Percentiles rank a stretch among this genome's conserved stretches.
Evolutionary conservation across 345 rosid species (phyloP).

Genomic region (Eucalyptus polyanthemos): DNA sequence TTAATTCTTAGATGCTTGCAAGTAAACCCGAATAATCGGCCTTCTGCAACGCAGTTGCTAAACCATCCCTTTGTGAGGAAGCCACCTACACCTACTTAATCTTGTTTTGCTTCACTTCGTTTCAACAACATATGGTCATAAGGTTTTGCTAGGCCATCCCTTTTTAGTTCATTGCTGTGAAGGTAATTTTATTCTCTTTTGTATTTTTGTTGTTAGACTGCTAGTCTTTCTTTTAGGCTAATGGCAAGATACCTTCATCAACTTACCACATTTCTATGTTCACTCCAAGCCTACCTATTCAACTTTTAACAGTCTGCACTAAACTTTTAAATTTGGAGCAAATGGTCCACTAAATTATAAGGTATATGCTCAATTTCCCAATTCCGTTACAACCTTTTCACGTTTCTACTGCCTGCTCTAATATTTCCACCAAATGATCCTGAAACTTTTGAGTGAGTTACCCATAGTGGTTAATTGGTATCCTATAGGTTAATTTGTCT

Average conservation of each 20-base stretch:
- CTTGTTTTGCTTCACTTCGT: background rate
- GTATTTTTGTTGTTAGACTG: background rate
- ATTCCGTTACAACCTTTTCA: background rate
- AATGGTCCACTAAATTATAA: background rate
- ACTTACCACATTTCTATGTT: background rate
- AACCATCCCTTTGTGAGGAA: constrained; percentile 3
- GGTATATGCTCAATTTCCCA: background rate
- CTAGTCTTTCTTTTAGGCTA: background rate
- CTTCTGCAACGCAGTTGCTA: background rate
- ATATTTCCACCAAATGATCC: background rate
- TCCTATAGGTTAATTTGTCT: background rate
- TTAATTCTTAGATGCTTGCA: background rate
- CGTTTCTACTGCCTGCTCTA: background rate
- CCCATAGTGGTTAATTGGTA: background rate
- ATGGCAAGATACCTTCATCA: background rate
- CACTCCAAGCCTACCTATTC: background rate
- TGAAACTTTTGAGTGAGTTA: background rate
- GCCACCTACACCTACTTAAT: background rate
- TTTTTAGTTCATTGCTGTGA: background rate
- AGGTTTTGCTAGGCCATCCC: background rate
- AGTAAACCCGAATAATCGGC: background rate
- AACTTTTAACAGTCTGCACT: background rate
- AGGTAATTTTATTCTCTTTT: background rate
- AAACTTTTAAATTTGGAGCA: background rate
- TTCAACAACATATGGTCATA: background rate